Percentiles rank a stretch among this genome's conserved stretches.
Evolutionary conservation across 2,329 filamentous ascomycete species (phyloP).

Genomic region (Xylogone sp.): DNA sequence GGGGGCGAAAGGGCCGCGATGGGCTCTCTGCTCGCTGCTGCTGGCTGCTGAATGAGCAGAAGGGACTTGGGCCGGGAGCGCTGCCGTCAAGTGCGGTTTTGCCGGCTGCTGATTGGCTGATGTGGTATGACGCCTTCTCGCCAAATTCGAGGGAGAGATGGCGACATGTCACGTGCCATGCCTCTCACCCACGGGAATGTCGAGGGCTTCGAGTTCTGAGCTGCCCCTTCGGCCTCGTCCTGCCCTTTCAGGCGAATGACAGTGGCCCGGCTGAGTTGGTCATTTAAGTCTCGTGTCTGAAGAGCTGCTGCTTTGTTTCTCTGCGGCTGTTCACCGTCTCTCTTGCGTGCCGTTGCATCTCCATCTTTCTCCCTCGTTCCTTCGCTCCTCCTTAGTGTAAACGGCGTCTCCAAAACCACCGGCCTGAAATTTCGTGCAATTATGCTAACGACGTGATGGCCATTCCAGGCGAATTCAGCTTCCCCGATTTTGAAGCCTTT

Average conservation of each 20-base stretch:
- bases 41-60: no score
- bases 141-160: slow-evolving; percentile 6
- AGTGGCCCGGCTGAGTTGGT: background rate
- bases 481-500: slow-evolving; percentile 26
- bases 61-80: no score
- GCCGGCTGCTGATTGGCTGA: background rate
- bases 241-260: background rate
- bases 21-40: no score
- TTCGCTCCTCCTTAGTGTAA: slow-evolving; percentile 1
- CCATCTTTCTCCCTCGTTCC: slow-evolving; percentile 4
- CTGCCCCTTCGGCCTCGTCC: no score
- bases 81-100: background rate
- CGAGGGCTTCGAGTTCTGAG: no score
- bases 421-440: slow-evolving; percentile 7
- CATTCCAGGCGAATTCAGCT: slow-evolving; percentile 25
- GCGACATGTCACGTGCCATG: slow-evolving; percentile 24
- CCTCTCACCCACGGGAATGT: background rate
- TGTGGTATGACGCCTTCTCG: background rate
- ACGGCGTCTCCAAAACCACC: no score
- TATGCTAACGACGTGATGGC: slow-evolving; percentile 24
- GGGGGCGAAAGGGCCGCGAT: no score
- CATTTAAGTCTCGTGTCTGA: background rate
- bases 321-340: background rate
- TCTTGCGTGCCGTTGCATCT: background rate
- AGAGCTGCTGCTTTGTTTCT: background rate